Evolutionary conservation across 495 filamentous ascomycete species (phyloP).

Genomic region (Penicillium tannophilum): DNA sequence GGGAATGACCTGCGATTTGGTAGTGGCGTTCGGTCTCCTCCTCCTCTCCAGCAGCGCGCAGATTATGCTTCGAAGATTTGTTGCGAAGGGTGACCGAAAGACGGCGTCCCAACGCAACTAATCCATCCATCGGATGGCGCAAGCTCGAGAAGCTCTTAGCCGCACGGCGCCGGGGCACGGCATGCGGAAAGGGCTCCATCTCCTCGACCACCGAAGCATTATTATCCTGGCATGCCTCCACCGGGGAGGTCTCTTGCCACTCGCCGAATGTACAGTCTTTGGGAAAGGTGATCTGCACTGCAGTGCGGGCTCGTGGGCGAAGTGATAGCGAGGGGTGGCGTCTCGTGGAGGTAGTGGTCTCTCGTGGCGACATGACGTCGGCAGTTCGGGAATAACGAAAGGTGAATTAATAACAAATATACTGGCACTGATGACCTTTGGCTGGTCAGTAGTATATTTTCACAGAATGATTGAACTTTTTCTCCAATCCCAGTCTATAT

Average conservation of each 20-base stretch:
- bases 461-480: not conserved
- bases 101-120: constrained; percentile 48
- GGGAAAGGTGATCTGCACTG: constrained; percentile 24
- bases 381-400: constrained; percentile 1
- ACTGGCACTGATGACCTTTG: not conserved
- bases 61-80: constrained; percentile 43
- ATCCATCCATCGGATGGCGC: constrained; percentile 47
- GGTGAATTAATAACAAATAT: constrained; percentile 6
- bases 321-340: constrained; percentile 44
- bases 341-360: constrained; percentile 30
- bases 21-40: constrained; percentile 21
- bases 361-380: constrained; percentile 42
- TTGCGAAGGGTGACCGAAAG: constrained; percentile 47
- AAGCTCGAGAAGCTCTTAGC: constrained; percentile 52
- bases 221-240: constrained; percentile 30
- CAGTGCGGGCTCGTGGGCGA: constrained; percentile 39
- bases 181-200: constrained; percentile 37
- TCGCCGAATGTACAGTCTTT: constrained; percentile 26
- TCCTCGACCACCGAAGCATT: constrained; percentile 39
- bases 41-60: constrained; percentile 20
- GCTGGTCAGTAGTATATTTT: not conserved
- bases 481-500: constrained; percentile 3
- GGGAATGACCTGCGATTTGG: constrained; percentile 14
- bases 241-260: constrained; percentile 33
- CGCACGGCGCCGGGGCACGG: constrained; percentile 38